Percentiles rank a stretch among this genome's conserved stretches.
These are phyloP conservation scores for Aplosporella prunicola DNA, from an alignment of 2,329 filamentous ascomycete species.

Conservation along the genomic window DNA sequence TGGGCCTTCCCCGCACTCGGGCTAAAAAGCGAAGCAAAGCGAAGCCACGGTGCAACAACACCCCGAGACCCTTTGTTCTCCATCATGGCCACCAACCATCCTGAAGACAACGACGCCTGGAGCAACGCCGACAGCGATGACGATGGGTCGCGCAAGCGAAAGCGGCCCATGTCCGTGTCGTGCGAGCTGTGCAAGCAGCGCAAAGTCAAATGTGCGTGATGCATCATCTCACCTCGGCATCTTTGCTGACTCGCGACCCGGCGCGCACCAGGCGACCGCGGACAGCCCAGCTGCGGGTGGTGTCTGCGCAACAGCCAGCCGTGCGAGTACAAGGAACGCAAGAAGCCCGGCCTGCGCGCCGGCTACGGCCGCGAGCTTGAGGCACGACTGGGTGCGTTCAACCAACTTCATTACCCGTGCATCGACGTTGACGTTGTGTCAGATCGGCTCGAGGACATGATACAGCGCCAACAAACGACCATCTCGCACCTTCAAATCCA, in stretches of 20 bases:
- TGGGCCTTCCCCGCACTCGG: too few species aligned
- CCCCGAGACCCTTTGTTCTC: too few species aligned
- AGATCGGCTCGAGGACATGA: slow-evolving; percentile 39
- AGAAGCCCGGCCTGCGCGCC: slow-evolving; percentile 55
- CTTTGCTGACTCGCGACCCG: slow-evolving; percentile 10
- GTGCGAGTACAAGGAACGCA: slow-evolving; percentile 61
- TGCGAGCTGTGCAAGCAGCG: slow-evolving; percentile 72
- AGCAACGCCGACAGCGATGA: slow-evolving; percentile 14
- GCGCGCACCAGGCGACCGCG: slow-evolving; percentile 72
- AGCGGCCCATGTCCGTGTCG: slow-evolving; percentile 43
- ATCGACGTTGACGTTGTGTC: too few species aligned
- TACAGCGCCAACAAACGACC: slow-evolving; percentile 37
- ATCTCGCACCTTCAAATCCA: slow-evolving; percentile 34
- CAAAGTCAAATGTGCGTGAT: slow-evolving; percentile 54
- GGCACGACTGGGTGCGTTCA: slow-evolving; percentile 45
- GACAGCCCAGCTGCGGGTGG: slow-evolving; percentile 67
- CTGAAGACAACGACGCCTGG: too few species aligned
- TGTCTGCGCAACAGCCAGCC: slow-evolving; percentile 56
- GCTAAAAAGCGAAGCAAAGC: too few species aligned
- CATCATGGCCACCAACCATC: too few species aligned
- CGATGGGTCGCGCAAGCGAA: slow-evolving; percentile 36
- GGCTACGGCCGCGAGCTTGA: slow-evolving; percentile 56
- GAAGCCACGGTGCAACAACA: too few species aligned
- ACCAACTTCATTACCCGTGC: too few species aligned
- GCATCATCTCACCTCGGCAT: too few species aligned